These are phyloP conservation scores for Silene vulgaris DNA, from an alignment of 179 eudicot genomes.

Conservation along the genomic window DNA sequence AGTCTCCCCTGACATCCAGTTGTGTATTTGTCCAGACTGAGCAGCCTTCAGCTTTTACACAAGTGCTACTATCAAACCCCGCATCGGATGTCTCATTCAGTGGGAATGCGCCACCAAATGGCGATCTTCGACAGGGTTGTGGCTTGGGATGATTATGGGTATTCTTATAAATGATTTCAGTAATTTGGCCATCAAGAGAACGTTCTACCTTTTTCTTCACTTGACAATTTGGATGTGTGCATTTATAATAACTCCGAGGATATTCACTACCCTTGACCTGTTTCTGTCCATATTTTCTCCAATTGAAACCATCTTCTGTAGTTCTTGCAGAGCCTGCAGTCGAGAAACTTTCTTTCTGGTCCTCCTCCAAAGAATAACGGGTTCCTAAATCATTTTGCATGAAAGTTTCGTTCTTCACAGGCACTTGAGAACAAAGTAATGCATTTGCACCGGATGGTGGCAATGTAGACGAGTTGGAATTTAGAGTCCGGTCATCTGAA, in stretches of 20 bases:
- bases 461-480: slow-evolving; percentile 21
- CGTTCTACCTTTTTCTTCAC: slow-evolving; percentile 44
- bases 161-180: slow-evolving; percentile 44
- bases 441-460: slow-evolving; percentile 27
- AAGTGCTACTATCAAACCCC: slow-evolving; percentile 30
- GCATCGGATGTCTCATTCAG: slow-evolving; percentile 27
- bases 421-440: slow-evolving; percentile 27
- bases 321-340: slow-evolving; percentile 28
- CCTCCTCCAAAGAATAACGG: slow-evolving; percentile 21
- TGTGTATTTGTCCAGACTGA: slow-evolving; percentile 34
- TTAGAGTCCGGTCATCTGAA: slow-evolving; percentile 17
- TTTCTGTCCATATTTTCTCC: slow-evolving; percentile 46
- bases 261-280: slow-evolving; percentile 45
- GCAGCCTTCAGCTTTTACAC: slow-evolving; percentile 20
- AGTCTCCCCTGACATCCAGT: slow-evolving; percentile 25
- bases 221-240: slow-evolving; percentile 36
- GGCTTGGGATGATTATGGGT: slow-evolving; percentile 38
- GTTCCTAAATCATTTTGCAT: slow-evolving; percentile 24
- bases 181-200: slow-evolving; percentile 40
- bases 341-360: slow-evolving; percentile 32
- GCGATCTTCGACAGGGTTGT: slow-evolving; percentile 32
- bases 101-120: slow-evolving; percentile 22
- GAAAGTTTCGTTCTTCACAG: slow-evolving; percentile 23
- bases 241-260: slow-evolving; percentile 39
- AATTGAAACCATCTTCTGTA: slow-evolving; percentile 36